Evolutionary conservation across 2,329 filamentous ascomycete genomes (phyloP).

Genomic region (Magnaporthiopsis incrustans): DNA sequence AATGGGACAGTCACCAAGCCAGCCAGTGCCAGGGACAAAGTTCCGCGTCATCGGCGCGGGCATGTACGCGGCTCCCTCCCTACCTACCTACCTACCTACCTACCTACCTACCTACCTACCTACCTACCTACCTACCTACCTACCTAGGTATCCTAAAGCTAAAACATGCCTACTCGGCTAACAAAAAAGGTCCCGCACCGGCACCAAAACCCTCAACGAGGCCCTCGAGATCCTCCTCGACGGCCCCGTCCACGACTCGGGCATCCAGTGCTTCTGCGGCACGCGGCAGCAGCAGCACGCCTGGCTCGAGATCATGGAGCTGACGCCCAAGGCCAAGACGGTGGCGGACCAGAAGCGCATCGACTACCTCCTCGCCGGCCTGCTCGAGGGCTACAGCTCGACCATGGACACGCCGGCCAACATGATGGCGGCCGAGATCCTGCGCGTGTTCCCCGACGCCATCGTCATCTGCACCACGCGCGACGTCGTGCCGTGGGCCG

Average conservation of each 20-base stretch:
- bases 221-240: constrained; percentile 26
- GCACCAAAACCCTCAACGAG: constrained; percentile 29
- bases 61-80: constrained; percentile 18
- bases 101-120: no score
- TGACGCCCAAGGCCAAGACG: constrained; percentile 20
- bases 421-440: constrained; percentile 5
- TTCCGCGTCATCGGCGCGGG: constrained; percentile 28
- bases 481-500: constrained; percentile 29
- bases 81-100: no score
- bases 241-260: constrained; percentile 27
- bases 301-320: constrained; percentile 24
- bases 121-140: no score
- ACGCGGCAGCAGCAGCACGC: constrained; percentile 10
- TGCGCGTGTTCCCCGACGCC: constrained; percentile 35
- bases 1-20: constrained; percentile 4
- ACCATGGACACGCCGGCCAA: constrained; percentile 33
- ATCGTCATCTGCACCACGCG: constrained; percentile 37
- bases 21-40: constrained; percentile 20
- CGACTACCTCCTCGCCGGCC: constrained; percentile 25
- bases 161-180: no score
- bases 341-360: constrained; percentile 25
- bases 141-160: no score
- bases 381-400: constrained; percentile 27
- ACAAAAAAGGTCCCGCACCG: constrained; percentile 24
- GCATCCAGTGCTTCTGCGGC: constrained; percentile 20